Conservation (phyloP, 345 rosid species). For the Linum lewisii region DNA sequence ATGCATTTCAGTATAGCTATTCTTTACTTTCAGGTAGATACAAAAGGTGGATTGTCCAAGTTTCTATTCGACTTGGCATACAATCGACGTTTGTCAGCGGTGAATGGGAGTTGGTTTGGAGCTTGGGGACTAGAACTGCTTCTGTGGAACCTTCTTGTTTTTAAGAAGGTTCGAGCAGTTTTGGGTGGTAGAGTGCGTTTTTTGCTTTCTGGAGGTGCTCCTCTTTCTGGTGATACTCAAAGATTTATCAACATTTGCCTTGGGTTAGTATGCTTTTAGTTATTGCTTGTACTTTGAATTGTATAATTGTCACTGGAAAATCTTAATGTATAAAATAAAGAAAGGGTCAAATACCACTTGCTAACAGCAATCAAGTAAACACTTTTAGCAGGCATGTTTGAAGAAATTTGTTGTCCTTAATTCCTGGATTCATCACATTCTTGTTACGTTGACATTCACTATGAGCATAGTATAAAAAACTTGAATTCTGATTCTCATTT, state of each 20-base stretch:
- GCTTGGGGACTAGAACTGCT: constrained; percentile 87
- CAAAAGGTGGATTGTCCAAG: constrained; percentile 75
- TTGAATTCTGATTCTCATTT: not conserved
- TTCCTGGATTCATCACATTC: not conserved
- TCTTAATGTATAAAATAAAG: not conserved
- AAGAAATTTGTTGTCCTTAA: not conserved
- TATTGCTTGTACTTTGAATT: not conserved
- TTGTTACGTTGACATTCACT: not conserved
- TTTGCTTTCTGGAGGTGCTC: constrained; percentile 98
- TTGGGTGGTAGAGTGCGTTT: constrained; percentile 88
- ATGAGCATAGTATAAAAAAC: not conserved
- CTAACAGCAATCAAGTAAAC: not conserved
- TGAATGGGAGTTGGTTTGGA: constrained; percentile 95
- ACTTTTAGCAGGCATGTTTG: not conserved
- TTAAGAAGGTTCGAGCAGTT: constrained; percentile 69
- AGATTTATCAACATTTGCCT: constrained; percentile 97
- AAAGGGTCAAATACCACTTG: no score
- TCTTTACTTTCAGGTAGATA: constrained; percentile 49
- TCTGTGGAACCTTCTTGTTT: constrained; percentile 81
- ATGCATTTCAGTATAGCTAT: not conserved
- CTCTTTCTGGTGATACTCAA: constrained; percentile 91
- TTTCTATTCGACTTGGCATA: constrained; percentile 83
- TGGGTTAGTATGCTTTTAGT: constrained; percentile 48
- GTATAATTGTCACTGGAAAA: not conserved
- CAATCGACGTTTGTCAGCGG: constrained; percentile 76